Percentiles rank a stretch among this genome's conserved stretches.
Conservation (phyloP, 2,329 filamentous ascomycete genomes). For the Exophiala bonariae region DNA sequence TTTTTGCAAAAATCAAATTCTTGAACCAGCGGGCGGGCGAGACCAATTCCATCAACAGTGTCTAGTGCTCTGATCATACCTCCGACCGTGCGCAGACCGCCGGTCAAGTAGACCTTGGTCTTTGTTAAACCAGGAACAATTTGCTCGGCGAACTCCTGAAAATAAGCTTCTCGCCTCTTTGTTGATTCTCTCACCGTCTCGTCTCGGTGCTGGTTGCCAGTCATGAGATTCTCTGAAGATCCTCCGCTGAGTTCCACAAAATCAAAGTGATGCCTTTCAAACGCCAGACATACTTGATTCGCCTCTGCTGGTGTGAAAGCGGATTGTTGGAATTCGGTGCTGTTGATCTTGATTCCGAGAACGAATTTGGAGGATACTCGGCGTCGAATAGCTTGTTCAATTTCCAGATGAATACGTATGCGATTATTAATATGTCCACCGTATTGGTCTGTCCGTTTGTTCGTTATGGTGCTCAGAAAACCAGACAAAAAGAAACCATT, state of each 20-base stretch:
- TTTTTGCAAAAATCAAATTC: slow-evolving; percentile 42
- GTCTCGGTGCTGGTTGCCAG: slow-evolving; percentile 30
- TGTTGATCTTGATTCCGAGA: slow-evolving; percentile 61
- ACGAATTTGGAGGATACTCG: slow-evolving; percentile 38
- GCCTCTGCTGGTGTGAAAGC: slow-evolving; percentile 1
- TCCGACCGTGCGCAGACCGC: slow-evolving; percentile 55
- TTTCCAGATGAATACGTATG: slow-evolving; percentile 57
- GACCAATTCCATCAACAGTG: slow-evolving; percentile 60
- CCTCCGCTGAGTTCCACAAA: slow-evolving; percentile 62
- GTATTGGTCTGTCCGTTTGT: slow-evolving; percentile 62
- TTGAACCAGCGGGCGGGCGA: slow-evolving; percentile 56
- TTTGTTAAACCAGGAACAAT: slow-evolving; percentile 50
- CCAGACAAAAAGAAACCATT: slow-evolving; percentile 60
- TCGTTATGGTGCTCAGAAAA: slow-evolving; percentile 53
- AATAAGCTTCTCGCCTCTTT: slow-evolving; percentile 59
- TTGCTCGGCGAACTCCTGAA: slow-evolving; percentile 59
- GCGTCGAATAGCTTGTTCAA: slow-evolving; percentile 40
- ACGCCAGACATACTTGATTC: slow-evolving; percentile 39
- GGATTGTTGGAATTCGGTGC: slow-evolving; percentile 54
- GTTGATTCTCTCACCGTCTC: slow-evolving; percentile 49
- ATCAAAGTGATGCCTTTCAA: slow-evolving; percentile 36
- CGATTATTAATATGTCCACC: slow-evolving; percentile 67
- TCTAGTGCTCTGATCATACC: slow-evolving; percentile 60
- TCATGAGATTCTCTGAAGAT: slow-evolving; percentile 39
- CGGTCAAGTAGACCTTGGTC: slow-evolving; percentile 60